Conservation (phyloP, 1,139 yeast species). For the Debaryomyces subglobosus region DNA sequence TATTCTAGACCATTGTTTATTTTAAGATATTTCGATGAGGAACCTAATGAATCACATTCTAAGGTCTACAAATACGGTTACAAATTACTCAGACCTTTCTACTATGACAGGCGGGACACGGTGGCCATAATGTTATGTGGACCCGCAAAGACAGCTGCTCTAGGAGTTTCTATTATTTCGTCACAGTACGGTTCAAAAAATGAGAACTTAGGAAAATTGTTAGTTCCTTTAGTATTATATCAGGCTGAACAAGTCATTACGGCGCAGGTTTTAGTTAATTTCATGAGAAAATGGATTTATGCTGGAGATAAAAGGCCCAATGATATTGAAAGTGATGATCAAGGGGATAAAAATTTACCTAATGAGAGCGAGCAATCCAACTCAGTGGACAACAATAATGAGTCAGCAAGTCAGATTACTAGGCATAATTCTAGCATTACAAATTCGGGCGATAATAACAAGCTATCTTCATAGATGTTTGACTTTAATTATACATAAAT, state of each 20-base stretch:
- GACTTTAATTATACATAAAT: not conserved
- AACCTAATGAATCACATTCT: slow-evolving; percentile 50
- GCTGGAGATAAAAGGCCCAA: slow-evolving; percentile 31
- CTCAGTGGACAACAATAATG: not conserved
- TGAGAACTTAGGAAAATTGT: slow-evolving; percentile 64
- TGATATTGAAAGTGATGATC: slow-evolving; percentile 13
- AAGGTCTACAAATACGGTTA: slow-evolving; percentile 42
- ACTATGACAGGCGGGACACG: slow-evolving; percentile 70
- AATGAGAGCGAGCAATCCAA: not conserved
- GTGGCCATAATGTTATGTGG: slow-evolving; percentile 85
- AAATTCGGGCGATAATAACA: not conserved
- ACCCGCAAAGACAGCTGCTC: slow-evolving; percentile 90
- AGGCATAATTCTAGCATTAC: slow-evolving; percentile 2
- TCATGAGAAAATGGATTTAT: slow-evolving; percentile 69
- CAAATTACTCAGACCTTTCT: slow-evolving; percentile 61
- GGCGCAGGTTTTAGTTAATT: slow-evolving; percentile 68
- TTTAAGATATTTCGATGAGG: slow-evolving; percentile 40
- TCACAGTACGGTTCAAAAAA: slow-evolving; percentile 75
- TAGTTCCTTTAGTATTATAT: slow-evolving; percentile 81
- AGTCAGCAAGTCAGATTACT: not conserved
- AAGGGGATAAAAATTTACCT: not conserved
- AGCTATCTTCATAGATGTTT: not conserved
- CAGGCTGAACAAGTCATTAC: slow-evolving; percentile 85
- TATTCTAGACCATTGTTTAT: slow-evolving; percentile 66
- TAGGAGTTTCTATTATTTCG: slow-evolving; percentile 79